These are phyloP conservation scores for Paraphoma sp. DNA, from an alignment of 2,329 filamentous ascomycete genomes.

Conservation along the genomic window DNA sequence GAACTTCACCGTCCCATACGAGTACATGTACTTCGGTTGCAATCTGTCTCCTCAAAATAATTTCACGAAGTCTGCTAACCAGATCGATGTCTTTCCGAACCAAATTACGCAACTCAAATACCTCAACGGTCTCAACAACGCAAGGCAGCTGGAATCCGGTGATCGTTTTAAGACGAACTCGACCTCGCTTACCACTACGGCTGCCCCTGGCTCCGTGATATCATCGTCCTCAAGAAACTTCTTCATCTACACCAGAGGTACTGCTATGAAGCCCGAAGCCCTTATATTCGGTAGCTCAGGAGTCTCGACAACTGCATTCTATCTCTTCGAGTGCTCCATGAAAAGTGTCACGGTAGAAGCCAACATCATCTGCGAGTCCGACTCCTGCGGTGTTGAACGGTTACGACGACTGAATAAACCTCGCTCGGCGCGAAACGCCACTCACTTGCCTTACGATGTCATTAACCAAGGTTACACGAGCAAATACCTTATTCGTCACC, in stretches of 20 bases:
- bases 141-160: not conserved
- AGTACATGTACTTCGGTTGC: slow-evolving; percentile 12
- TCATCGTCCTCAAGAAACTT: not conserved
- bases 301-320: not conserved
- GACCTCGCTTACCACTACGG: not conserved
- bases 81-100: not conserved
- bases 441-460: slow-evolving; percentile 1
- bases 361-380: slow-evolving; percentile 2
- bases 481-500: not conserved
- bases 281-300: slow-evolving; percentile 2
- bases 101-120: not conserved
- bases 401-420: slow-evolving; percentile 3
- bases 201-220: not conserved
- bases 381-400: not conserved
- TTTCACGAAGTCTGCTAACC: not conserved
- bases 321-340: slow-evolving; percentile 8
- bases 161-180: not conserved
- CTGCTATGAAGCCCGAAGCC: not conserved
- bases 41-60: slow-evolving; percentile 2
- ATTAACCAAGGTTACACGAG: not conserved
- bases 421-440: not conserved
- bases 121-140: slow-evolving; percentile 3
- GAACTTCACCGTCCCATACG: slow-evolving; percentile 7
- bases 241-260: slow-evolving; percentile 3
- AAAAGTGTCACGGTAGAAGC: slow-evolving; percentile 10